A percentile compares a stretch with the other conserved stretches of the same genome.
These are phyloP conservation scores for Coemansia sp. DNA, from an alignment of 192 early-diverging fungal species.

Conservation along the genomic window DNA sequence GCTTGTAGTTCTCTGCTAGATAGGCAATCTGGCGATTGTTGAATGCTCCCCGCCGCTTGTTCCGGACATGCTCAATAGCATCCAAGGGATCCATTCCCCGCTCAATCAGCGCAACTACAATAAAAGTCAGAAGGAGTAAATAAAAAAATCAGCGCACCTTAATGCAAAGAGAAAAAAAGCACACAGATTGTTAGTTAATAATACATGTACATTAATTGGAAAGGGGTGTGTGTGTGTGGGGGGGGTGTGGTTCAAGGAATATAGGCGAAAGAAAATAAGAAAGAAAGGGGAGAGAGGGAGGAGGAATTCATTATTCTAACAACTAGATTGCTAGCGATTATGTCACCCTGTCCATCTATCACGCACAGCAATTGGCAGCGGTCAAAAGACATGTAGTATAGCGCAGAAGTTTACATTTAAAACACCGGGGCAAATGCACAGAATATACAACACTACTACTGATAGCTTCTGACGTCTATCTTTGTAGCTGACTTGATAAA, in stretches of 20 bases:
- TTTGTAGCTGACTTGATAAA: neutral
- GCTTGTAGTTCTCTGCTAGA: constrained; percentile 57
- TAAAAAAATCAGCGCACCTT: neutral
- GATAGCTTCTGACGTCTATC: too few species aligned
- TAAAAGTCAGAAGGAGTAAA: constrained; percentile 4
- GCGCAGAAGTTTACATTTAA: neutral
- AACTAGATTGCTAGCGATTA: too few species aligned
- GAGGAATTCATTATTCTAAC: too few species aligned
- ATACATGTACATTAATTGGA: neutral
- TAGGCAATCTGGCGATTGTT: constrained; percentile 77
- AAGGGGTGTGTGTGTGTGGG: neutral
- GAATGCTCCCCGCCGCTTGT: constrained; percentile 75
- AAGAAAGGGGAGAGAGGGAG: too few species aligned
- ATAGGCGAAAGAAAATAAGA: neutral
- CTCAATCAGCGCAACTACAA: constrained; percentile 71
- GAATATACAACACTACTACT: neutral
- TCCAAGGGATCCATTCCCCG: constrained; percentile 75
- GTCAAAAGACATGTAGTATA: neutral
- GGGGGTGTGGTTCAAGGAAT: neutral
- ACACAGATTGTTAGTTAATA: neutral
- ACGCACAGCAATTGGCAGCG: too few species aligned
- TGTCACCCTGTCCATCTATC: too few species aligned
- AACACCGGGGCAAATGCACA: neutral
- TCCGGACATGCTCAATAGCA: constrained; percentile 71
- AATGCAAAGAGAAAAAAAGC: neutral